phyloP scores from a whole-genome alignment of 768 basidiomycete genomes.

The Exsudoporus frostii region DNA sequence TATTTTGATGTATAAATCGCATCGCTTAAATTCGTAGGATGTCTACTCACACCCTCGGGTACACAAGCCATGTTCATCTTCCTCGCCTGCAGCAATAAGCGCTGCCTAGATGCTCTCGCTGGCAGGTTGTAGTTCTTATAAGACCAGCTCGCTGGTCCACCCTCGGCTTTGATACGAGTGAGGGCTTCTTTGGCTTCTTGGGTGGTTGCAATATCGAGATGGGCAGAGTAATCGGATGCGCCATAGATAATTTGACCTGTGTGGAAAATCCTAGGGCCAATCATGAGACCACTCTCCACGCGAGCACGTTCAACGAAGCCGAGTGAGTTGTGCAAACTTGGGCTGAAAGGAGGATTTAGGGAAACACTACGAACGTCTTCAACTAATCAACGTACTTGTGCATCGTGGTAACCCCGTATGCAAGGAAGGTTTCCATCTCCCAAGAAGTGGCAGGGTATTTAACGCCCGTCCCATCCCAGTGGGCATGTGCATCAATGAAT shows the following conservation, averaged over 20 bases:
- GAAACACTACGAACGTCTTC: not conserved
- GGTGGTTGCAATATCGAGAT: conserved; percentile 62
- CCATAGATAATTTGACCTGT: conserved; percentile 58
- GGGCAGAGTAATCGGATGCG: conserved; percentile 47
- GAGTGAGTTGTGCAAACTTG: conserved; percentile 59
- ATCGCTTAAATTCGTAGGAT: not conserved
- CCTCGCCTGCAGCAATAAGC: conserved; percentile 57
- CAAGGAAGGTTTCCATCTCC: conserved; percentile 73
- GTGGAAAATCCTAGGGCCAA: conserved; percentile 72
- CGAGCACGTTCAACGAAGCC: conserved; percentile 66
- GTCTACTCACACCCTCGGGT: conserved; percentile 57
- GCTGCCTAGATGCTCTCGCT: conserved; percentile 63
- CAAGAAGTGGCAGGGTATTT: conserved; percentile 64
- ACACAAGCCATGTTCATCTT: conserved; percentile 68
- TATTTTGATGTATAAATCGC: not conserved
- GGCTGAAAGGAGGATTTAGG: conserved; percentile 37
- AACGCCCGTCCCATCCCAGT: conserved; percentile 57
- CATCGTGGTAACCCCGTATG: conserved; percentile 72
- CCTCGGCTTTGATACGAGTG: conserved; percentile 66
- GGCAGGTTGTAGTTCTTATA: conserved; percentile 80
- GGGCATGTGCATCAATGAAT: conserved; percentile 75
- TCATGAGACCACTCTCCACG: conserved; percentile 62
- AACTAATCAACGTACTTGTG: conserved; percentile 54
- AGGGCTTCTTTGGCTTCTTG: conserved; percentile 65
- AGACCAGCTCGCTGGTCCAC: conserved; percentile 65